These are phyloP conservation scores for Metarhizium robertsii DNA, from an alignment of 2,329 filamentous ascomycete species.

Conservation along the genomic window DNA sequence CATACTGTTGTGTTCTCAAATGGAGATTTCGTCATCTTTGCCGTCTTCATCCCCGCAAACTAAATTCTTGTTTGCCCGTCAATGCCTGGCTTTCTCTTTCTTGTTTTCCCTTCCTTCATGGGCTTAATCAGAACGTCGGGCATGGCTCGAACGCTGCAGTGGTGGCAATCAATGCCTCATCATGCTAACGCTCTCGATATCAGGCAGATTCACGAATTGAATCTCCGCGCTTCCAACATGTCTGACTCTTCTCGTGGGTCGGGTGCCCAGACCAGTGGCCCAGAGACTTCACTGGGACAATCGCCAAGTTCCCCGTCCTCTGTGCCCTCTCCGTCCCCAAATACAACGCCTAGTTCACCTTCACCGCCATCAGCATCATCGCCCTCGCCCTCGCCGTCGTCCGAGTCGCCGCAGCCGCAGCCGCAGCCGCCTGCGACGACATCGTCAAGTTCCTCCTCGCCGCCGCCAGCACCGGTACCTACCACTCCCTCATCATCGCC, in stretches of 20 bases:
- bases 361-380: neutral
- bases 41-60: neutral
- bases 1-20: neutral
- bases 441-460: neutral
- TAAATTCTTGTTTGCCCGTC: neutral
- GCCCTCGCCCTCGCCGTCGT: slow-evolving; percentile 7
- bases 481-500: slow-evolving; percentile 4
- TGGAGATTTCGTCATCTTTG: neutral
- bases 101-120: neutral
- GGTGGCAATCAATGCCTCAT: neutral
- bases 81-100: neutral
- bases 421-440: slow-evolving; percentile 5
- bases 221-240: slow-evolving; percentile 4
- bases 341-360: neutral
- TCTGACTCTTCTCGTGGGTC: neutral
- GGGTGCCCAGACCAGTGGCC: slow-evolving; percentile 15
- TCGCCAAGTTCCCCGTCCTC: neutral
- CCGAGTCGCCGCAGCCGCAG: slow-evolving; percentile 4
- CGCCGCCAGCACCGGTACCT: neutral
- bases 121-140: neutral
- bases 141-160: neutral
- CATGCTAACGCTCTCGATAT: slow-evolving; percentile 24
- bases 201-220: slow-evolving; percentile 15
- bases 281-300: slow-evolving; percentile 4
- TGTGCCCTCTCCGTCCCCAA: neutral